Evolutionary conservation across 768 basidiomycete genomes (phyloP).

Genomic region (Pulveroboletus sp.): DNA sequence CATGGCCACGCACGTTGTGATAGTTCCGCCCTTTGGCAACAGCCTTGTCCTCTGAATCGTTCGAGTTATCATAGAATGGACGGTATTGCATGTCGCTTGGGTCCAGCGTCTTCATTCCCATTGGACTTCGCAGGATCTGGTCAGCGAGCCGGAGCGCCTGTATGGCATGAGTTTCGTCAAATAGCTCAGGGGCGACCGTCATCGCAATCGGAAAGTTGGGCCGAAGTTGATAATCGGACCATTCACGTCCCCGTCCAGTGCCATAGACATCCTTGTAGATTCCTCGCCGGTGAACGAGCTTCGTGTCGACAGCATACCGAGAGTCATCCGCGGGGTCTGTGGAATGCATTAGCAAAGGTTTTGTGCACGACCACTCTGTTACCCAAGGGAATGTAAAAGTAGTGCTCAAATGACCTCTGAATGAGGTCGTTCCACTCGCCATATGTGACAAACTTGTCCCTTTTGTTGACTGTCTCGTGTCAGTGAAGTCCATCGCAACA

Average conservation of each 20-base stretch:
- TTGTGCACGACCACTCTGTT: constrained; percentile 1
- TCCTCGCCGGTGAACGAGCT: constrained; percentile 79
- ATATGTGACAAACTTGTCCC: constrained; percentile 71
- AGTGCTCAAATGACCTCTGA: constrained; percentile 81
- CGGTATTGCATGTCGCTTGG: constrained; percentile 84
- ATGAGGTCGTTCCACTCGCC: constrained; percentile 86
- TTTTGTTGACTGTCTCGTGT: constrained; percentile 56
- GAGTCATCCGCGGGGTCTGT: constrained; percentile 68
- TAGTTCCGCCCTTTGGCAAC: constrained; percentile 95
- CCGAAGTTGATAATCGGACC: constrained; percentile 96
- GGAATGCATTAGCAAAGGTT: constrained; percentile 1
- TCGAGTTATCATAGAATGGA: constrained; percentile 88
- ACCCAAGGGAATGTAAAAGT: constrained; percentile 87
- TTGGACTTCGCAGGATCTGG: constrained; percentile 71
- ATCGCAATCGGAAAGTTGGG: constrained; percentile 95
- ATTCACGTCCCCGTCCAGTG: constrained; percentile 80
- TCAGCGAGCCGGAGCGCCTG: constrained; percentile 78
- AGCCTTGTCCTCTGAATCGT: constrained; percentile 78
- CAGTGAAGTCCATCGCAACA: background rate
- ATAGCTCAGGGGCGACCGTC: constrained; percentile 95
- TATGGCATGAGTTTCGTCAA: constrained; percentile 75
- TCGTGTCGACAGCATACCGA: constrained; percentile 64
- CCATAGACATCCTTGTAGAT: constrained; percentile 99
- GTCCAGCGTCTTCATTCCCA: constrained; percentile 97
- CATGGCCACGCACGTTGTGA: constrained; percentile 59